phyloP scores from a whole-genome alignment of 2,329 filamentous ascomycete species.

The Cladophialophora carrionii region DNA sequence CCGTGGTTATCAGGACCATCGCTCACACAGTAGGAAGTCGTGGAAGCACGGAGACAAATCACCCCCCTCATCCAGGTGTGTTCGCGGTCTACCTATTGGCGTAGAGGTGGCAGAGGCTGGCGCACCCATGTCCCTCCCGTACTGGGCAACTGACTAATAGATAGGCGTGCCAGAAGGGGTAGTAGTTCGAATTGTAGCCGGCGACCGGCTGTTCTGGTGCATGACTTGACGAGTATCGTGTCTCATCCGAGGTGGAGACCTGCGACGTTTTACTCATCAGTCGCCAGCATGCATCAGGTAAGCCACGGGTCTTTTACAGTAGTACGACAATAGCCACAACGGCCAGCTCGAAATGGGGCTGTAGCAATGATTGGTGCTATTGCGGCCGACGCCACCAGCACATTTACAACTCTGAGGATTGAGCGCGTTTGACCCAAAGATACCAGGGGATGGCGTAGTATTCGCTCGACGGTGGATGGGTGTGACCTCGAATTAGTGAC shows the following conservation, averaged over 20 bases:
- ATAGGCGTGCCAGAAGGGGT: conserved; percentile 13
- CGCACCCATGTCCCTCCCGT: not conserved
- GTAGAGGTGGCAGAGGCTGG: not conserved
- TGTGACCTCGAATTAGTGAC: not conserved
- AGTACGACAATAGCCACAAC: conserved; percentile 4
- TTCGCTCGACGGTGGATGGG: not conserved
- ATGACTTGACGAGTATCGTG: not conserved
- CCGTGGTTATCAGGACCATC: not conserved
- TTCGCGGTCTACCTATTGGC: too few species aligned
- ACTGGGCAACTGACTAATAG: conserved; percentile 19
- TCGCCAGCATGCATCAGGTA: conserved; percentile 13
- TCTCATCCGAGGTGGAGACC: conserved; percentile 2
- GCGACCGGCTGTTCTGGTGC: not conserved
- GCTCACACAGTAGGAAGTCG: not conserved
- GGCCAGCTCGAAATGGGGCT: not conserved
- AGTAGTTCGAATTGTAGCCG: conserved; percentile 20
- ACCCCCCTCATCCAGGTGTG: too few species aligned
- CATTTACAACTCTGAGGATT: conserved; percentile 2
- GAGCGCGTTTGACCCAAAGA: not conserved
- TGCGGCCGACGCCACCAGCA: conserved; percentile 15
- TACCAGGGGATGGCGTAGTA: conserved; percentile 3
- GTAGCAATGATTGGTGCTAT: conserved; percentile 1
- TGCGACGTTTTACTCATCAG: conserved; percentile 19
- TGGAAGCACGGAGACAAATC: too few species aligned
- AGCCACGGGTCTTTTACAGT: conserved; percentile 14